Evolutionary conservation across 176 grass and related monocot species (phyloP).

Genomic region (Elymus sibiricus): DNA sequence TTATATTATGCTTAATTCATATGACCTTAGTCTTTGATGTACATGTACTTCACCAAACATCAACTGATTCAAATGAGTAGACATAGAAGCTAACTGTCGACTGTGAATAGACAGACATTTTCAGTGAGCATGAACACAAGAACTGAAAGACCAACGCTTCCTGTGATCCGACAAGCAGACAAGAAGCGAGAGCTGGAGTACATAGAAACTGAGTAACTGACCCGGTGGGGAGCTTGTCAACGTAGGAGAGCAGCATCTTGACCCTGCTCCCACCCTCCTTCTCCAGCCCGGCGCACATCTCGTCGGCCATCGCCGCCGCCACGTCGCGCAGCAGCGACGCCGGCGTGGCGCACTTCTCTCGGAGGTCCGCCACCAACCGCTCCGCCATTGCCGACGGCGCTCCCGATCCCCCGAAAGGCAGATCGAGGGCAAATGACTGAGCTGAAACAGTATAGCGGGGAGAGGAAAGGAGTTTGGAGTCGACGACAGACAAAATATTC

Average conservation of each 20-base stretch:
- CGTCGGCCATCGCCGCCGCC: constrained; percentile 53
- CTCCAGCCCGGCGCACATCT: constrained; percentile 72
- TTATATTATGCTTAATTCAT: not conserved
- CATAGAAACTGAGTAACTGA: constrained; percentile 5
- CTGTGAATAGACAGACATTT: not conserved
- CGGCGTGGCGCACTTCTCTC: constrained; percentile 44
- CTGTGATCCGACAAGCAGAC: not conserved
- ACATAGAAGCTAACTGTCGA: not conserved
- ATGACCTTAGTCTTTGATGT: not conserved
- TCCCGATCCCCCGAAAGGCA: not conserved
- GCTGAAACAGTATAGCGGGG: not conserved
- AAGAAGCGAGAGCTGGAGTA: not conserved
- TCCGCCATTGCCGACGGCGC: constrained; percentile 25
- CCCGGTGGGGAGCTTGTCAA: constrained; percentile 84
- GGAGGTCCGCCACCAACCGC: constrained; percentile 55
- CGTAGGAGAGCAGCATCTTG: constrained; percentile 85
- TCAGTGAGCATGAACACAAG: not conserved
- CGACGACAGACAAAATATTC: not conserved
- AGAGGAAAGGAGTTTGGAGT: not conserved
- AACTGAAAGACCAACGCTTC: not conserved
- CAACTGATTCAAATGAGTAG: not conserved
- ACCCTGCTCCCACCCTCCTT: constrained; percentile 54
- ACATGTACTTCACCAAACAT: not conserved
- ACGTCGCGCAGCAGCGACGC: constrained; percentile 41
- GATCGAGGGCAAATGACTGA: not conserved